A percentile compares a stretch with the other conserved stretches of the same genome.
phyloP scores from a whole-genome alignment of 2,329 filamentous ascomycete species.

The Stenocarpella maydis region DNA sequence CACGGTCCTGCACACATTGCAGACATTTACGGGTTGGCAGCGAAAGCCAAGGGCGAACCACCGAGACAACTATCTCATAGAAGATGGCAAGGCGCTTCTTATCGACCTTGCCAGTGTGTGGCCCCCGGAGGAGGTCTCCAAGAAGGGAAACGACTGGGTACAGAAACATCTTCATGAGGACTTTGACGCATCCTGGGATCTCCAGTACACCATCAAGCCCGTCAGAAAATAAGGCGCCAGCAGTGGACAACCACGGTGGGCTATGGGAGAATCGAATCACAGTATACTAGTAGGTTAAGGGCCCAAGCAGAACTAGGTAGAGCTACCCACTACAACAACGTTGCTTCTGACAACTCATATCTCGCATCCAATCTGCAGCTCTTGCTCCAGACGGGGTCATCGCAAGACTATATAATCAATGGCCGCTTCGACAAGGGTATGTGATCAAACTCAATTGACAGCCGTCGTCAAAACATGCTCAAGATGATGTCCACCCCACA shows the following conservation, averaged over 20 bases:
- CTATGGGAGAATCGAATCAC: not conserved
- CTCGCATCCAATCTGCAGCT: not conserved
- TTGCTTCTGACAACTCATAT: not conserved
- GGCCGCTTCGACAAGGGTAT: too few relatives aligned
- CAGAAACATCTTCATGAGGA: not conserved
- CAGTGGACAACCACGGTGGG: not conserved
- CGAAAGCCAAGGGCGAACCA: constrained; percentile 11
- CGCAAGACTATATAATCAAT: too few relatives aligned
- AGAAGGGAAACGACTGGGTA: not conserved
- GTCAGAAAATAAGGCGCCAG: not conserved
- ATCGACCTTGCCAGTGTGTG: constrained; percentile 21
- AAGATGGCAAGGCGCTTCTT: constrained; percentile 20
- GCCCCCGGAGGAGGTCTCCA: constrained; percentile 1
- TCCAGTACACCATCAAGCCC: not conserved
- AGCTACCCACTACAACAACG: not conserved
- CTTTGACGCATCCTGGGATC: constrained; percentile 23
- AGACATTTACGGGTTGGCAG: constrained; percentile 30
- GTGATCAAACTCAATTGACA: too few relatives aligned
- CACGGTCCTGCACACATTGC: not conserved
- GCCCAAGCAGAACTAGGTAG: not conserved
- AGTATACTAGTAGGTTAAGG: too few relatives aligned
- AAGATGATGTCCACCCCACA: not conserved
- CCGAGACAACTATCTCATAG: constrained; percentile 28
- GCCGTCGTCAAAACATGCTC: too few relatives aligned
- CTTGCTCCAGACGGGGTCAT: not conserved